Percentiles rank a stretch among this genome's conserved stretches.
phyloP scores from a whole-genome alignment of 495 filamentous ascomycete genomes.

The Xylaria castorea region DNA sequence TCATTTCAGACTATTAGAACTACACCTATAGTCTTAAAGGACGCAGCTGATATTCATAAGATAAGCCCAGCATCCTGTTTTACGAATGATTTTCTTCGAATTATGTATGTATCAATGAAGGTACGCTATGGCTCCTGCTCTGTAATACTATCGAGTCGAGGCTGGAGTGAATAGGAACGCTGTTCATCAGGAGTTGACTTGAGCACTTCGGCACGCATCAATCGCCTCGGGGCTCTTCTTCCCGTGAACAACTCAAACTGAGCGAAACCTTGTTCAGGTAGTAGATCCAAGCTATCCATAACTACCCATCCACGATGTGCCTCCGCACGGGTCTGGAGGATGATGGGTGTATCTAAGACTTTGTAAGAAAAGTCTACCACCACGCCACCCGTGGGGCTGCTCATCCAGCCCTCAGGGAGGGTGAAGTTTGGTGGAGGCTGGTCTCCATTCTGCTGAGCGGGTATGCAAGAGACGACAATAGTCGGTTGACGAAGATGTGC shows the following conservation, averaged over 20 bases:
- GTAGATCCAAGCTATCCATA: slow-evolving; percentile 73
- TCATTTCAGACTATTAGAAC: background rate
- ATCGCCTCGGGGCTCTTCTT: slow-evolving; percentile 67
- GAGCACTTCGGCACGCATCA: slow-evolving; percentile 73
- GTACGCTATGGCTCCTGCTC: slow-evolving; percentile 38
- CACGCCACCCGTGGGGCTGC: slow-evolving; percentile 74
- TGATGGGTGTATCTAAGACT: slow-evolving; percentile 68
- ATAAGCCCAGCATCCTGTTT: background rate
- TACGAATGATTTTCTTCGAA: background rate
- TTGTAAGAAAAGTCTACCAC: slow-evolving; percentile 76
- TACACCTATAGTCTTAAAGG: background rate
- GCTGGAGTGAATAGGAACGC: slow-evolving; percentile 38
- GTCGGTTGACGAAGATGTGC: slow-evolving; percentile 63
- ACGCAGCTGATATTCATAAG: background rate
- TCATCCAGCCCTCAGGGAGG: slow-evolving; percentile 69
- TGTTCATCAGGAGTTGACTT: slow-evolving; percentile 53
- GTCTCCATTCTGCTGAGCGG: slow-evolving; percentile 65
- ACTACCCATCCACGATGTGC: slow-evolving; percentile 71
- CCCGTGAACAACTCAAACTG: slow-evolving; percentile 81
- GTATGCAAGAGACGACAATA: slow-evolving; percentile 74
- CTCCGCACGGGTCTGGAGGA: slow-evolving; percentile 66
- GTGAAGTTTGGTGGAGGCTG: slow-evolving; percentile 71
- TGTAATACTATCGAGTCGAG: slow-evolving; percentile 41
- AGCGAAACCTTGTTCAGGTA: slow-evolving; percentile 78
- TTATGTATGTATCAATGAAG: background rate